These are phyloP conservation scores for Auriscalpium vulgare DNA, from an alignment of 768 basidiomycete species.

Conservation along the genomic window DNA sequence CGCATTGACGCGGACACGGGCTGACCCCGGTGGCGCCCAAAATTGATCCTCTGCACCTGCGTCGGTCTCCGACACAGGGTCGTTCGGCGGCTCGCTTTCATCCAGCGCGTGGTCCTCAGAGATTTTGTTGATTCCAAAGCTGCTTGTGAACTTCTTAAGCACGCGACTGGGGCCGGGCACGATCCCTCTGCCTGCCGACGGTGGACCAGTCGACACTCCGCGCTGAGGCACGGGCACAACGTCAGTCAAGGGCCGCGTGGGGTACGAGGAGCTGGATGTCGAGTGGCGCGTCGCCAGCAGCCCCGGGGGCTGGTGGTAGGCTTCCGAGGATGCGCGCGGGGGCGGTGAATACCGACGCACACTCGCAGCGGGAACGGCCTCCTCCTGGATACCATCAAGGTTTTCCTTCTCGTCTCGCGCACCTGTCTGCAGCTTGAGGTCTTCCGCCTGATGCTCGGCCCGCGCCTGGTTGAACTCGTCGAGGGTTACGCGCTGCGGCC, in stretches of 20 bases:
- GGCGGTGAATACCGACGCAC: slow-evolving; percentile 13
- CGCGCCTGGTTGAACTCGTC: slow-evolving; percentile 24
- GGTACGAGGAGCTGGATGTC: slow-evolving; percentile 6
- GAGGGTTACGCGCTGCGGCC: slow-evolving; percentile 31
- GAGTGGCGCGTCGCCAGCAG: slow-evolving; percentile 1
- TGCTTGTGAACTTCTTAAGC: slow-evolving; percentile 12
- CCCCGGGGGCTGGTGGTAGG: slow-evolving; percentile 1
- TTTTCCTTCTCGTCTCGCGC: slow-evolving; percentile 17
- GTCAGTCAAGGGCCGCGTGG: slow-evolving; percentile 9
- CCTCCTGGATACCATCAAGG: neutral
- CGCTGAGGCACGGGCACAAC: slow-evolving; percentile 15
- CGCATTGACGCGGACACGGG: slow-evolving; percentile 21
- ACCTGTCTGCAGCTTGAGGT: slow-evolving; percentile 5
- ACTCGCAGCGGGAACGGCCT: neutral
- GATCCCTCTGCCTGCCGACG: slow-evolving; percentile 8
- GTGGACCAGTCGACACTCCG: slow-evolving; percentile 3
- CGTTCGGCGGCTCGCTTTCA: slow-evolving; percentile 27
- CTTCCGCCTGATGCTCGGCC: slow-evolving; percentile 14
- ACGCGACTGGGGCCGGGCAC: slow-evolving; percentile 14
- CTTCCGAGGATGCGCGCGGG: slow-evolving; percentile 3
- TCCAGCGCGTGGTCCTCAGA: slow-evolving; percentile 37
- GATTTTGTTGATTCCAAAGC: slow-evolving; percentile 39
- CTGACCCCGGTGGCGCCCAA: slow-evolving; percentile 7
- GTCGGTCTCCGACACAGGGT: slow-evolving; percentile 32
- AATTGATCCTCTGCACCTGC: slow-evolving; percentile 23